phyloP scores from a whole-genome alignment of 139 green algal genomes.

The Nannochloris sp. region DNA sequence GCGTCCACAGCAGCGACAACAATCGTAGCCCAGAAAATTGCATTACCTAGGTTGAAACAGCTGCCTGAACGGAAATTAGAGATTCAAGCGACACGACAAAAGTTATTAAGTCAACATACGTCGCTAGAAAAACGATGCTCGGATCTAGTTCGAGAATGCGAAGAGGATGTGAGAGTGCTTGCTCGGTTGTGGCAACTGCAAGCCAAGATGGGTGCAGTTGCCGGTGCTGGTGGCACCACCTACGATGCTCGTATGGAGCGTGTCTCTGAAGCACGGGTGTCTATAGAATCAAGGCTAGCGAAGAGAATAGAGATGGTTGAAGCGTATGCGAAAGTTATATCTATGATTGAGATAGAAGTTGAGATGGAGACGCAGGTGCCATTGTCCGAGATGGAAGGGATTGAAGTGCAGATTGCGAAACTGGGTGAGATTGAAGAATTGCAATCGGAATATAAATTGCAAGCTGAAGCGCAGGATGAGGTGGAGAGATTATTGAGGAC shows the following conservation, averaged over 20 bases:
- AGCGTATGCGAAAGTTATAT: constrained; percentile 63
- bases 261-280: constrained; percentile 41
- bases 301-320: constrained; percentile 66
- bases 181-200: constrained; percentile 83
- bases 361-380: constrained; percentile 76
- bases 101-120: constrained; percentile 63
- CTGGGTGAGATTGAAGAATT: constrained; percentile 73
- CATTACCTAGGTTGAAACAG: constrained; percentile 79
- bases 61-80: constrained; percentile 45
- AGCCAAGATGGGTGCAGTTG: constrained; percentile 79
- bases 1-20: constrained; percentile 20
- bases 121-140: constrained; percentile 27
- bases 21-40: constrained; percentile 37
- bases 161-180: constrained; percentile 72
- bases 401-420: constrained; percentile 63
- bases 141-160: constrained; percentile 36
- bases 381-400: constrained; percentile 54
- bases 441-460: constrained; percentile 60
- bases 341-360: constrained; percentile 88
- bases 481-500: constrained; percentile 38
- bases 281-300: constrained; percentile 58
- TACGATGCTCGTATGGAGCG: constrained; percentile 65
- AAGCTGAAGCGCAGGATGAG: constrained; percentile 75
- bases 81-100: constrained; percentile 58
- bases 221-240: background rate